phyloP scores from a whole-genome alignment of 2,329 filamentous ascomycete species.

The Verruconis gallopava region DNA sequence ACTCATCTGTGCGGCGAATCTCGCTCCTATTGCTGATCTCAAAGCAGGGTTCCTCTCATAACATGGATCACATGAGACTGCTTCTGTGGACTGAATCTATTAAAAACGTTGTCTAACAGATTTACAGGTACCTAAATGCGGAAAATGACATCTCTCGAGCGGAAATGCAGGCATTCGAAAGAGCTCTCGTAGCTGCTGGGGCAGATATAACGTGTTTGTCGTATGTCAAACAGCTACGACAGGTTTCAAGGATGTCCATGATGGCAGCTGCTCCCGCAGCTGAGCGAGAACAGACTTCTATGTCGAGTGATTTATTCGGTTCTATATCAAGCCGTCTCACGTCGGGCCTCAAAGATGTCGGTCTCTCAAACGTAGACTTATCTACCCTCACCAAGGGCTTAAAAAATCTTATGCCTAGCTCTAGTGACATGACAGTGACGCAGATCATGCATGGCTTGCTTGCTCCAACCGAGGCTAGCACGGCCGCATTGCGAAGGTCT shows the following conservation, averaged over 20 bases:
- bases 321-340: slow-evolving; percentile 85
- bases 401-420: slow-evolving; percentile 94
- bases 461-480: slow-evolving; percentile 83
- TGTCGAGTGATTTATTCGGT: slow-evolving; percentile 72
- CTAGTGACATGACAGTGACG: slow-evolving; percentile 90
- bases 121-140: slow-evolving; percentile 65
- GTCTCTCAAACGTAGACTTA: slow-evolving; percentile 62
- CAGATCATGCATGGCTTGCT: slow-evolving; percentile 98
- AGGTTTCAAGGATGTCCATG: slow-evolving; percentile 96
- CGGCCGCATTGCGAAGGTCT: slow-evolving; percentile 87
- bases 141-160: slow-evolving; percentile 73
- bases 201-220: slow-evolving; percentile 65
- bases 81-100: too few species aligned
- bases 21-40: too few species aligned
- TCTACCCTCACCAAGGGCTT: slow-evolving; percentile 91
- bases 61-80: too few species aligned
- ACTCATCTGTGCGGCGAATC: too few species aligned
- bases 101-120: too few species aligned
- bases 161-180: slow-evolving; percentile 78
- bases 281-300: slow-evolving; percentile 46
- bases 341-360: slow-evolving; percentile 85
- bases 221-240: slow-evolving; percentile 81
- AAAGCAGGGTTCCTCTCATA: too few species aligned
- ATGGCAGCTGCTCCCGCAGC: slow-evolving; percentile 65
- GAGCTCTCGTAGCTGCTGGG: slow-evolving; percentile 63